These are phyloP conservation scores for Chaetomium sp. DNA, from an alignment of 2,329 filamentous ascomycete species.

Conservation along the genomic window DNA sequence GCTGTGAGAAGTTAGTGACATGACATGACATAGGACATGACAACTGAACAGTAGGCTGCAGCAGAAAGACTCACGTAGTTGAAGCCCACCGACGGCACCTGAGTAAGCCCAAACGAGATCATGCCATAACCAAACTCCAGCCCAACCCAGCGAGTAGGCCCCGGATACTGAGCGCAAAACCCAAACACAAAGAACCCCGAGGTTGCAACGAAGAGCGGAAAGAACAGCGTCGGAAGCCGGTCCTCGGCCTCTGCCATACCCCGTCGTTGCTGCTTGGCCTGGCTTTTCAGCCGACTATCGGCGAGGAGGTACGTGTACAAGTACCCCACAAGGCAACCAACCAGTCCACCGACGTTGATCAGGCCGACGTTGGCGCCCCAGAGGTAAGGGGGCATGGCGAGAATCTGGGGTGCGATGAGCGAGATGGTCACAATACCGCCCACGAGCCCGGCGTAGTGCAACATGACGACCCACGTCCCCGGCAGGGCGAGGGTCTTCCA, in stretches of 20 bases:
- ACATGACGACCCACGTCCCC: constrained; percentile 18
- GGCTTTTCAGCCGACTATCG: constrained; percentile 9
- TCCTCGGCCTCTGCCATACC: constrained; percentile 17
- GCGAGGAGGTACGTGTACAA: constrained; percentile 9
- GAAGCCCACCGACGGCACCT: constrained; percentile 17
- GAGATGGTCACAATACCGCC: constrained; percentile 17
- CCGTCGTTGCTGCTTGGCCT: constrained; percentile 1
- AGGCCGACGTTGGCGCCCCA: constrained; percentile 16
- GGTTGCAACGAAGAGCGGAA: constrained; percentile 11
- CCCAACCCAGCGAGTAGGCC: constrained; percentile 6
- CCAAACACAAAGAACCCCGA: constrained; percentile 15
- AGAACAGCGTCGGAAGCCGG: constrained; percentile 15
- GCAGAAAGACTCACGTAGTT: constrained; percentile 10
- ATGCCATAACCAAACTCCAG: constrained; percentile 13
- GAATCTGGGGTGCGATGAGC: constrained; percentile 14
- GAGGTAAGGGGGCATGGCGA: constrained; percentile 16
- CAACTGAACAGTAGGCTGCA: background rate
- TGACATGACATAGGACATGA: background rate
- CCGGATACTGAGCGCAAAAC: constrained; percentile 14
- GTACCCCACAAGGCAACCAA: constrained; percentile 10
- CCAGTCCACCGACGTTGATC: constrained; percentile 15
- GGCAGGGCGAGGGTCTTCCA: constrained; percentile 17
- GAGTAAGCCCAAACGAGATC: constrained; percentile 11
- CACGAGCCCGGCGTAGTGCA: constrained; percentile 17
- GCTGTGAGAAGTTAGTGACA: constrained; percentile 2